phyloP scores from a whole-genome alignment of 2,329 filamentous ascomycete species.

The Alternaria gansuensis region DNA sequence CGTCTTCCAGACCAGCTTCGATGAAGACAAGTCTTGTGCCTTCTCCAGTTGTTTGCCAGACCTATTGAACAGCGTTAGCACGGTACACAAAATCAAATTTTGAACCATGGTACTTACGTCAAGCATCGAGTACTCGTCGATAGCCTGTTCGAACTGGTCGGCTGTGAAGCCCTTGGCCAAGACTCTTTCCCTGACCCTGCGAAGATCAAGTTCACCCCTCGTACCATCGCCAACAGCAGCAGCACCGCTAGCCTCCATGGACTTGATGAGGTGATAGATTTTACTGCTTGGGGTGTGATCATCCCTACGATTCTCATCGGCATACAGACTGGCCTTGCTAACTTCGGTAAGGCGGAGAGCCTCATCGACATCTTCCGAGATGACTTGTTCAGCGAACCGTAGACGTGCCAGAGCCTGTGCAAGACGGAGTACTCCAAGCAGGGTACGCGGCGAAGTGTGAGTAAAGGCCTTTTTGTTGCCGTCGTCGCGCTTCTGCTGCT shows the following conservation, averaged over 20 bases:
- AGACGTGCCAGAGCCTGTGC: conserved; percentile 93
- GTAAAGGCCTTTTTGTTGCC: conserved; percentile 90
- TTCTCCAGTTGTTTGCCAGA: conserved; percentile 65
- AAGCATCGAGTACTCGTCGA: conserved; percentile 87
- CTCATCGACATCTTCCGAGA: conserved; percentile 94
- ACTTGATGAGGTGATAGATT: conserved; percentile 94
- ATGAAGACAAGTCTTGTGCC: conserved; percentile 65
- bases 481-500: conserved; percentile 90
- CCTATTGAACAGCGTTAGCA: conserved; percentile 53
- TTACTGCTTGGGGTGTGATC: conserved; percentile 84
- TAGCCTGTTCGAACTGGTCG: conserved; percentile 84
- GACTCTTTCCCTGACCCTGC: conserved; percentile 88
- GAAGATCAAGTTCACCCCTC: conserved; percentile 80
- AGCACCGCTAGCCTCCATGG: conserved; percentile 84
- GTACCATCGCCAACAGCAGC: conserved; percentile 77
- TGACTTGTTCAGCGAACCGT: conserved; percentile 84
- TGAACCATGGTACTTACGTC: conserved; percentile 72
- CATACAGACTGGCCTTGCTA: conserved; percentile 88
- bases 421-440: conserved; percentile 90
- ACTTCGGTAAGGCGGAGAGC: conserved; percentile 90
- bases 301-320: conserved; percentile 66
- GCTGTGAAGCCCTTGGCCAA: conserved; percentile 96
- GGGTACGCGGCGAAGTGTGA: conserved; percentile 91
- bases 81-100: background rate
- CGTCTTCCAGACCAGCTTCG: conserved; percentile 60